Evolutionary conservation across 164 flowering plant genomes (phyloP), one percentile per base, ranked within the genome.

Genomic region (Dillenia suffruticosa): DNA sequence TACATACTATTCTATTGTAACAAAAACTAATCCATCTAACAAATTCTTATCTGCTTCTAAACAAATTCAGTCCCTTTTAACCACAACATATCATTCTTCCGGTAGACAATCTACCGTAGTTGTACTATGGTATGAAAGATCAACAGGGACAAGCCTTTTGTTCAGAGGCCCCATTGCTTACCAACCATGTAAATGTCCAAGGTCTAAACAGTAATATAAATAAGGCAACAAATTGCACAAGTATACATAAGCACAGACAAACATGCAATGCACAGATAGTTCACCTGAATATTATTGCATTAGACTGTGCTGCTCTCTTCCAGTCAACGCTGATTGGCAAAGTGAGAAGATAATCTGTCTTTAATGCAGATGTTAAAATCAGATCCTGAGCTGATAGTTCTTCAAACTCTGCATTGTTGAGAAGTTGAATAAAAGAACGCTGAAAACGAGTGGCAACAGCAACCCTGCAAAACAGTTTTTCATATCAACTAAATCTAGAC

Each of bases 301-400:
- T 89, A 32, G 98, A 86, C 65, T 84, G 83, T 10, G 82, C 87
- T 62, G 97, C 97, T 71, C 64, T 87, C 75, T 87, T 88, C 98
- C 98, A 94, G 70, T 94, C 97, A 56, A 94, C 90, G 72, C 82
- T 80, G 67, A 94, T 72, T 40, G 98, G 97, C 82, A 94, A 74
- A 46, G 92, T 94, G 59, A 94, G 90, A 17, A 94, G 90, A 77
- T 94, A 94, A 72, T 94, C 97, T 17, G 91, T 84, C 68, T 94
- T 94, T 62, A 94, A 64, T 26, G 96, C 87, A 58, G 97, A 87
- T 62, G 92, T 81, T 75, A 94, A 70, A 76, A 76, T 68, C 82
- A 94, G 75, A 81, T 94, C 98, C 68, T 81, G 70, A 16, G 75
- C 87, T 59, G 98, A 89, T 46, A 94, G 83, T 69, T 94, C 97